phyloP scores from a whole-genome alignment of 495 filamentous ascomycete genomes.

The Talaromyces proteolyticus region DNA sequence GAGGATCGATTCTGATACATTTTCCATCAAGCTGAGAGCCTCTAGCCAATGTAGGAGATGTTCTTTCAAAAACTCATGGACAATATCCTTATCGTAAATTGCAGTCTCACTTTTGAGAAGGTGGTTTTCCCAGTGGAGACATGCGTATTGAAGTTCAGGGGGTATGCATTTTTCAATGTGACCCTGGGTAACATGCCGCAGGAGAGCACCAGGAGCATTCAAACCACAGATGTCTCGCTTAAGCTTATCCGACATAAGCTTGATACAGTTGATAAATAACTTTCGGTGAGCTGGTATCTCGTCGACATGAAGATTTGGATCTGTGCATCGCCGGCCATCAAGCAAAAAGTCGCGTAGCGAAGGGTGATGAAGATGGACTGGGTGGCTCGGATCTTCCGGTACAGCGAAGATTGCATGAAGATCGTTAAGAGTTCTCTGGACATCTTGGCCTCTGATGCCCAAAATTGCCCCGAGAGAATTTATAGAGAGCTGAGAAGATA shows the following conservation, averaged over 20 bases:
- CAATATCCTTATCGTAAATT: conserved; percentile 9
- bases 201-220: conserved; percentile 12
- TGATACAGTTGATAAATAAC: conserved; percentile 26
- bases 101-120: conserved; percentile 10
- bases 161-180: conserved; percentile 17
- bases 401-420: conserved; percentile 27
- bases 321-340: conserved; percentile 21
- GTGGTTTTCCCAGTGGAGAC: conserved; percentile 22
- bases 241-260: conserved; percentile 22
- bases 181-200: conserved; percentile 5
- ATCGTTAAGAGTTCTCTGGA: background rate
- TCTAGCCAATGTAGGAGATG: conserved; percentile 20
- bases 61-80: conserved; percentile 11
- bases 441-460: conserved; percentile 11
- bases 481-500: conserved; percentile 22
- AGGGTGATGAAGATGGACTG: conserved; percentile 39
- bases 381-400: conserved; percentile 12
- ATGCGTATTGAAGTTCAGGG: conserved; percentile 24
- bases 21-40: conserved; percentile 11
- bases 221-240: conserved; percentile 33
- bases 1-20: conserved; percentile 6
- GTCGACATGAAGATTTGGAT: conserved; percentile 31
- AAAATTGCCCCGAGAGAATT: conserved; percentile 14
- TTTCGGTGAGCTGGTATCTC: conserved; percentile 23
- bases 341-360: conserved; percentile 51